Conservation (phyloP, 1,284 basidiomycete genomes). For the Afroboletus lepidellus region DNA sequence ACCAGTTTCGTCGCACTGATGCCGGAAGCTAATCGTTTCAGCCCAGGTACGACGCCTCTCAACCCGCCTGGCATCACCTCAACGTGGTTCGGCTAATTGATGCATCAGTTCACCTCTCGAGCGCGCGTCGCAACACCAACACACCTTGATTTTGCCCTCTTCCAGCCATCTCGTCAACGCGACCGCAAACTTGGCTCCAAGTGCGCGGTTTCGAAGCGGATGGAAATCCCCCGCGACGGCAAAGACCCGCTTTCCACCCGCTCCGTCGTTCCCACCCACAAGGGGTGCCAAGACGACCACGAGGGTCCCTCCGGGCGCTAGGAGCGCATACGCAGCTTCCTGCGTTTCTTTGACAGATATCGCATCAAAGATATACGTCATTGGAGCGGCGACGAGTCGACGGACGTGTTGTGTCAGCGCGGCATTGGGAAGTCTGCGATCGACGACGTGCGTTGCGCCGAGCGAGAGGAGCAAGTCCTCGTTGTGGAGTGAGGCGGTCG, state of each 20-base stretch:
- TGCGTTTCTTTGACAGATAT: conserved; percentile 19
- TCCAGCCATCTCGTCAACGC: conserved; percentile 14
- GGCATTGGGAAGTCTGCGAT: conserved; percentile 22
- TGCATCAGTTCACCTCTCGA: not conserved
- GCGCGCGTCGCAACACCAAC: not conserved
- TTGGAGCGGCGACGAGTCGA: not conserved
- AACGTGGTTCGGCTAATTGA: conserved; percentile 10
- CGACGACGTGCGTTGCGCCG: conserved; percentile 44
- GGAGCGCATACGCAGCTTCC: conserved; percentile 4
- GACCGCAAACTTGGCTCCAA: conserved; percentile 6
- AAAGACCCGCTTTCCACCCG: not conserved
- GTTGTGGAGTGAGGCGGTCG: conserved; percentile 42
- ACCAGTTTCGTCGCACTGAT: conserved; percentile 21
- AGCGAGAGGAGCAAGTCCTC: conserved; percentile 35
- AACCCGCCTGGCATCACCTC: conserved; percentile 16
- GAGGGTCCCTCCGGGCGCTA: conserved; percentile 14
- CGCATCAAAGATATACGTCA: conserved; percentile 19
- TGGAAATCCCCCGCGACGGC: conserved; percentile 14
- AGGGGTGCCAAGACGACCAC: not conserved
- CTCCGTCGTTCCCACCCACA: not conserved
- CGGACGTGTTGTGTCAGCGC: conserved; percentile 5
- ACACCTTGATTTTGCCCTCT: conserved; percentile 20
- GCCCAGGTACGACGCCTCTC: conserved; percentile 10
- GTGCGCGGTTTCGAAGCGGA: not conserved
- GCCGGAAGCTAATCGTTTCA: conserved; percentile 8